A percentile compares a stretch with the other conserved stretches of the same genome.
Evolutionary conservation across 345 rosid species (phyloP).

Genomic region (Toxicodendron radicans): DNA sequence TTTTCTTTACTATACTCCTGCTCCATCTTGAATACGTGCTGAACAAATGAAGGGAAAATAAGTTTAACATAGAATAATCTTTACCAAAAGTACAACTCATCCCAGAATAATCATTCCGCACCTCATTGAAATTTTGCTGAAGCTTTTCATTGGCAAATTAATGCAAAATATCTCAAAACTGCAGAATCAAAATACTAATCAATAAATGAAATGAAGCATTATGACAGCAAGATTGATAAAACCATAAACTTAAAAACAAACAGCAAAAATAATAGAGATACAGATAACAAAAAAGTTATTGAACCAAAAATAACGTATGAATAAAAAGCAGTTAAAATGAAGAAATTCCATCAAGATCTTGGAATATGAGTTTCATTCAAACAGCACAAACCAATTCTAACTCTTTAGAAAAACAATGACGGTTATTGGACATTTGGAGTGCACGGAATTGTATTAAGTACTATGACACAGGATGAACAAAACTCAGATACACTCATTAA

Average conservation of each 20-base stretch:
- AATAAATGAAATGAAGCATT: background rate
- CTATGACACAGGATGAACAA: background rate
- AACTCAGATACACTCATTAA: background rate
- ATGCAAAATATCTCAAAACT: conserved; percentile 99
- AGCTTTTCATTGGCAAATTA: conserved; percentile 98
- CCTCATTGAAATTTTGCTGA: conserved; percentile 99
- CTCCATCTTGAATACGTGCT: conserved; percentile 99
- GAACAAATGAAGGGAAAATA: conserved; percentile 31
- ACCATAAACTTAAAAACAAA: background rate
- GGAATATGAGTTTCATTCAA: background rate
- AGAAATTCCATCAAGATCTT: background rate
- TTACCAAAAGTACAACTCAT: conserved; percentile 9
- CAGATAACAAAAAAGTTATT: background rate
- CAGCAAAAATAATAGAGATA: background rate
- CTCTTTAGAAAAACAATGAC: background rate
- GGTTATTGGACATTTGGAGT: background rate
- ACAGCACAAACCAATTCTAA: background rate
- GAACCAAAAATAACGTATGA: background rate
- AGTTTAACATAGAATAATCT: conserved; percentile 5
- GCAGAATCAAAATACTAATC: conserved; percentile 27
- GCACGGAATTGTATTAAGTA: background rate
- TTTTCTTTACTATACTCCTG: conserved; percentile 95
- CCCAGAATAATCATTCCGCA: conserved; percentile 26
- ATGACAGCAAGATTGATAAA: background rate
- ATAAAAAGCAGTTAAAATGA: background rate